These are phyloP conservation scores for Strobilomyces echinocephalus DNA, from an alignment of 768 basidiomycete species.

Conservation along the genomic window DNA sequence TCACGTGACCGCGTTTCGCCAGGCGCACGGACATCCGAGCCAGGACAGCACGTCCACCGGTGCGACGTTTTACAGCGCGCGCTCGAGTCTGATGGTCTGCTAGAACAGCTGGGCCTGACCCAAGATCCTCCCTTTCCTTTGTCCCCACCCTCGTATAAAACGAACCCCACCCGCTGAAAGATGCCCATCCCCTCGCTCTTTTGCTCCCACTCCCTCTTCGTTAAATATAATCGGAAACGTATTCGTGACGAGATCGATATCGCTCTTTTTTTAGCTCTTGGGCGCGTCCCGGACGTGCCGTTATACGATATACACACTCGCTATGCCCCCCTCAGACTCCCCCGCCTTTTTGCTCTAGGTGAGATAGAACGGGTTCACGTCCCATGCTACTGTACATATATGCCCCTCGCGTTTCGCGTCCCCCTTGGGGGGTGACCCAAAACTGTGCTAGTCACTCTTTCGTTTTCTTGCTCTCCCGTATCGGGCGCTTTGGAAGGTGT, in stretches of 20 bases:
- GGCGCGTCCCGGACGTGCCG: not conserved
- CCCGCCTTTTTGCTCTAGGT: not conserved
- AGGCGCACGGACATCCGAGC: conserved; percentile 17
- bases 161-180: too few species aligned
- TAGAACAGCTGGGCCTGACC: not conserved
- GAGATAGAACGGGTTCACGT: not conserved
- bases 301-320: conserved; percentile 1
- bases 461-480: too few species aligned
- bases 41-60: conserved; percentile 25
- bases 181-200: too few species aligned
- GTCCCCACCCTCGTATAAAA: not conserved
- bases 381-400: not conserved
- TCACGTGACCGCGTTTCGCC: conserved; percentile 11
- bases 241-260: conserved; percentile 1
- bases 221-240: not conserved
- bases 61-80: conserved; percentile 29
- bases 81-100: conserved; percentile 21
- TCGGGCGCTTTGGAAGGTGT: too few species aligned
- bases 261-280: not conserved
- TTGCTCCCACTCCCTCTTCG: not conserved
- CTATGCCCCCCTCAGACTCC: not conserved
- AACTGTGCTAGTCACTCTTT: not conserved
- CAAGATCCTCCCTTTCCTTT: not conserved
- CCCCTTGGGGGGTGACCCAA: not conserved
- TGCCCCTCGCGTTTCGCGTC: not conserved